These are phyloP conservation scores for Geotrichum histeridarum DNA, from an alignment of 1,139 yeast species.

Conservation along the genomic window DNA sequence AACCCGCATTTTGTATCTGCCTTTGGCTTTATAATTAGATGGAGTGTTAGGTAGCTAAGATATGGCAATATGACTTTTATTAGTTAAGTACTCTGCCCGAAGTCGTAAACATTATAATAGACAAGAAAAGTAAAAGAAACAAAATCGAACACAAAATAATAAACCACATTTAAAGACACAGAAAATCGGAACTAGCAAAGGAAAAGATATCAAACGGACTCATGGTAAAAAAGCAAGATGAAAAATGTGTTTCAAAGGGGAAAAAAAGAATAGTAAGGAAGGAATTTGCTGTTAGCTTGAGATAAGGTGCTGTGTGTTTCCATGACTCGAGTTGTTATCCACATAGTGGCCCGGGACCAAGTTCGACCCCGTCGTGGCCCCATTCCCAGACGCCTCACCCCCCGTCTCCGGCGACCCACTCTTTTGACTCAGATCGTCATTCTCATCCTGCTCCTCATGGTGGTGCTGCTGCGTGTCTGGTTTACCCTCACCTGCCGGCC, in stretches of 20 bases:
- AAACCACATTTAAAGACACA: background rate
- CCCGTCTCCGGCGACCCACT: too few relatives aligned
- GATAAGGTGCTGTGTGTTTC: conserved; percentile 7
- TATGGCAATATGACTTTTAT: too few relatives aligned
- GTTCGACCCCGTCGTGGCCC: too few relatives aligned
- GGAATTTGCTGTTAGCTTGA: background rate
- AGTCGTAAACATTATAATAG: background rate
- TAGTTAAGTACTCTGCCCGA: too few relatives aligned
- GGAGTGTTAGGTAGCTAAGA: background rate
- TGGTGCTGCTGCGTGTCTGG: background rate
- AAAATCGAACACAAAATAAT: background rate
- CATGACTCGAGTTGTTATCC: conserved; percentile 1
- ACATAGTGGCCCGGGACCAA: background rate
- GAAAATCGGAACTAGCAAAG: too few relatives aligned
- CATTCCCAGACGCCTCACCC: too few relatives aligned
- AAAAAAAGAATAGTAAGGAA: background rate
- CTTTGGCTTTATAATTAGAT: conserved; percentile 11
- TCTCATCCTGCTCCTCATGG: too few relatives aligned
- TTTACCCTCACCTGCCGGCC: background rate
- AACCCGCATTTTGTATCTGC: conserved; percentile 17
- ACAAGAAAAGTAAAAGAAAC: background rate
- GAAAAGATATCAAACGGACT: too few relatives aligned
- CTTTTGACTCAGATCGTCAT: too few relatives aligned
- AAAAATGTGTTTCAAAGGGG: background rate
- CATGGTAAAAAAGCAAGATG: background rate